phyloP scores from a whole-genome alignment of 1,139 yeast species.

The Pneumocystis sp. region DNA sequence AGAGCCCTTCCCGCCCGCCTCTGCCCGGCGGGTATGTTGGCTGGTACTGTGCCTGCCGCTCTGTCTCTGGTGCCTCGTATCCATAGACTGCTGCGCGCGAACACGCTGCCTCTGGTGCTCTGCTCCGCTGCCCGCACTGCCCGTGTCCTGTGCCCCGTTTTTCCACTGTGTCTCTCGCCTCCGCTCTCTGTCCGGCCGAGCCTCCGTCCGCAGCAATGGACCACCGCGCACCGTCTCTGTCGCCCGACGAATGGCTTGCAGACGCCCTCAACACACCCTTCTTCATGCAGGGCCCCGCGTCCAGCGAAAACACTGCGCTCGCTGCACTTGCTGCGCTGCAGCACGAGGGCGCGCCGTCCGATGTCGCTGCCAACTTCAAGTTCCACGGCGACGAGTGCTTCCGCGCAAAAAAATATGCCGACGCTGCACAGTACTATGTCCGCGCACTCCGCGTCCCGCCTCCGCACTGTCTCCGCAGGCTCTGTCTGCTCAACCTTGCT shows the following conservation, averaged over 20 bases:
- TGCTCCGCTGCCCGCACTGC: no score
- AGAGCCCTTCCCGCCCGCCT: not conserved
- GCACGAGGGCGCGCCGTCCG: constrained; percentile 91
- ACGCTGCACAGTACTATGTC: constrained; percentile 61
- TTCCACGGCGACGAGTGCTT: constrained; percentile 85
- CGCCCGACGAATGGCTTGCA: not conserved
- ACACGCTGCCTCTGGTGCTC: no score
- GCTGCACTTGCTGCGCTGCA: constrained; percentile 88
- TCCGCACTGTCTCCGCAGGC: constrained; percentile 37
- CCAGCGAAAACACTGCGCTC: constrained; percentile 56
- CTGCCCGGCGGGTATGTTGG: not conserved
- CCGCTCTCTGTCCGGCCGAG: no score
- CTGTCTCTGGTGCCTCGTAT: not conserved
- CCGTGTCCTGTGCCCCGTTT: no score
- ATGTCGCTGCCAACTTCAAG: constrained; percentile 76
- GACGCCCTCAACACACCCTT: constrained; percentile 48
- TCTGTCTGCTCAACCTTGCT: constrained; percentile 67
- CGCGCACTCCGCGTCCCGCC: no score
- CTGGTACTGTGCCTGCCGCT: not conserved
- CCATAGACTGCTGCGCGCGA: not conserved
- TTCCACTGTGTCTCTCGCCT: no score
- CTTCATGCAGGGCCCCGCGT: constrained; percentile 62
- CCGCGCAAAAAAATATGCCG: constrained; percentile 50
- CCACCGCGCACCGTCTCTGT: no score
- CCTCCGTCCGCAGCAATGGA: no score